Evolutionary conservation across 2,329 filamentous ascomycete genomes (phyloP), one percentile per base, ranked within the genome.

Genomic region (Epichloe sp.): DNA sequence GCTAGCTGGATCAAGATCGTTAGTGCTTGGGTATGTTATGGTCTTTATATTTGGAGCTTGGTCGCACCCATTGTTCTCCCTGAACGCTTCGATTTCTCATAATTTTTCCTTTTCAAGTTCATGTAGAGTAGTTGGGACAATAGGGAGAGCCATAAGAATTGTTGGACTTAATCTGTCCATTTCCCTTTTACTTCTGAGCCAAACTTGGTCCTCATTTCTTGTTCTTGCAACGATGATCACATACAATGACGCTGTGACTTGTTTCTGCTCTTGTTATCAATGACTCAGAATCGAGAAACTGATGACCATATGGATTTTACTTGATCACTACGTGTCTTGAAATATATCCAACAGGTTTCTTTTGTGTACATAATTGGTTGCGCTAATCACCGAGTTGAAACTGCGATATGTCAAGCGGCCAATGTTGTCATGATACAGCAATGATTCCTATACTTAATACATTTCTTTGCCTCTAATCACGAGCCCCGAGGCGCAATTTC

Each of bases 1-100:
- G 93, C 93, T 35, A 95, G 88, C 63, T 98, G 94, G 93, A 89
- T 96, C 59, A 98, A 98, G 80, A 97, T 98, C 67, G 83, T 96
- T 50, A 95, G 90, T 68, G 84, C 91, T 17, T 98, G 93, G 93
- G 83, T 93, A 50, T 98, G 93, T 71, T 96, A 98, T 68, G 82
- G 74, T 48, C 86, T 98, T 68, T 98, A 97, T 63, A 79, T 83
- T 31, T 98, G 93, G 93, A 95, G 88, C 17, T 68, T 98, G 59
- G 75, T 95, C 43, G 93, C 93, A 44, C 93, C 93, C 3, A 77
- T 94, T 38, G 69, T 94, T 44, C 67, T 95, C 61, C 90, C 91
- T 3, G 90, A 95, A 60, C 78, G 91, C 48, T 96, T 96, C 64
- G 88, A 88, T 47, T 72, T 75, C 58, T 72, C 49, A 19, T 54